Percentiles rank a stretch among this genome's conserved stretches.
Conservation (phyloP, 768 basidiomycete species). For the Sporobolomyces roseus region DNA sequence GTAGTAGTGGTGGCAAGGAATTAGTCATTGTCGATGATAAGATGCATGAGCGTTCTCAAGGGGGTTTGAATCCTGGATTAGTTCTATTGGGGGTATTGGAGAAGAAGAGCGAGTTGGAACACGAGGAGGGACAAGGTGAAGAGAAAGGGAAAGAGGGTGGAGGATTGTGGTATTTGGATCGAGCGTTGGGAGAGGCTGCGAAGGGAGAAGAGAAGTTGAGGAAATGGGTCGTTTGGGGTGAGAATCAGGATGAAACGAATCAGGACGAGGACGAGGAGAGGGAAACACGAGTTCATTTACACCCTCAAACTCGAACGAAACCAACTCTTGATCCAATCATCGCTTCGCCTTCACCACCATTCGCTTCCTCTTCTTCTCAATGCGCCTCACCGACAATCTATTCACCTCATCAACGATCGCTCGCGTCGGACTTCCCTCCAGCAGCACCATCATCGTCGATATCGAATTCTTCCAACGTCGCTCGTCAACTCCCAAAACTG, state of each 20-base stretch:
- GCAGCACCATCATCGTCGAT: no score
- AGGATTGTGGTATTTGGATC: conserved; percentile 9
- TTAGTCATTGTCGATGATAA: conserved; percentile 14
- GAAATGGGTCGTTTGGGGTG: conserved; percentile 19
- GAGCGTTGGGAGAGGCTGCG: not conserved
- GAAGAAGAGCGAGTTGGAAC: not conserved
- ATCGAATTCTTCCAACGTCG: no score
- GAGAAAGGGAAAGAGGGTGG: no score
- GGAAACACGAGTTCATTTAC: no score
- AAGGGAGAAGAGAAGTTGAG: not conserved
- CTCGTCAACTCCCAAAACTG: no score
- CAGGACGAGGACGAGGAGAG: no score
- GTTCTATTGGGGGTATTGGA: conserved; percentile 16
- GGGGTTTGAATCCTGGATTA: not conserved
- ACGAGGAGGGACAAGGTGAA: no score
- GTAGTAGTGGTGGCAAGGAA: no score
- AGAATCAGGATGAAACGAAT: conserved; percentile 9
- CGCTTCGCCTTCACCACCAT: not conserved
- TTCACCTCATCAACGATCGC: no score
- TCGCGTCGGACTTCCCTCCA: not conserved
- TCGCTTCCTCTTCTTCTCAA: not conserved
- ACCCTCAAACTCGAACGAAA: not conserved
- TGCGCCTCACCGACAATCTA: no score
- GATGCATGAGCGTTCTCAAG: not conserved
- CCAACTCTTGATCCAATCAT: not conserved